A percentile compares a stretch with the other conserved stretches of the same genome.
Conservation (phyloP, 352 stramenopile species). For the Globisporangium paroecandrum region DNA sequence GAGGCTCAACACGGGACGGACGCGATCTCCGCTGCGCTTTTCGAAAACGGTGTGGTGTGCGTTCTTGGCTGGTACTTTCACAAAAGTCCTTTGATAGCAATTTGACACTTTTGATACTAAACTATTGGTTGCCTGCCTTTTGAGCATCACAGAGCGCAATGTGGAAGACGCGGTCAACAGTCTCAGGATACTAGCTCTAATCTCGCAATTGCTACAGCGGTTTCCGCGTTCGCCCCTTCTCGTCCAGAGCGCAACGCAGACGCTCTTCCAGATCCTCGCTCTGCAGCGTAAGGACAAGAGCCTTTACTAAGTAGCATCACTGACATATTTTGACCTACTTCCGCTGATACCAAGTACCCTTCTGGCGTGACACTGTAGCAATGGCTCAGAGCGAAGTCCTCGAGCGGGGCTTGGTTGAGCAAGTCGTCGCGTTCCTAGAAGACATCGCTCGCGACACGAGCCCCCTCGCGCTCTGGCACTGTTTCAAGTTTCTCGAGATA, state of each 20-base stretch:
- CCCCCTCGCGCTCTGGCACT: conserved; percentile 42
- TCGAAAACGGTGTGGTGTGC: conserved; percentile 38
- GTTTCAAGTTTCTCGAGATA: conserved; percentile 52
- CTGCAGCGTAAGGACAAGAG: conserved; percentile 25
- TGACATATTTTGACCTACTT: not conserved
- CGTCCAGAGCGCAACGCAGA: conserved; percentile 28
- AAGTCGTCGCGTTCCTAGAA: conserved; percentile 34
- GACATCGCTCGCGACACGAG: conserved; percentile 3
- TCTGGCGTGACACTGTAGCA: conserved; percentile 5
- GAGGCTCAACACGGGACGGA: conserved; percentile 25
- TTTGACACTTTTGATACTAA: not conserved
- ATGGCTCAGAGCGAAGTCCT: conserved; percentile 21
- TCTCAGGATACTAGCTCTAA: conserved; percentile 20
- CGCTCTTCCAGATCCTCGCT: conserved; percentile 43
- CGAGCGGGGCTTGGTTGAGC: conserved; percentile 30
- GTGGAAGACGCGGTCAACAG: conserved; percentile 24
- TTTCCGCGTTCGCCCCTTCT: conserved; percentile 22
- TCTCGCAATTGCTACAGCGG: conserved; percentile 25
- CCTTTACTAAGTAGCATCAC: not conserved
- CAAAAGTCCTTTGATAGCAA: not conserved
- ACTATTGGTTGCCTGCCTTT: not conserved
- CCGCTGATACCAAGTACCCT: not conserved
- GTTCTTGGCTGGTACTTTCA: too few relatives aligned
- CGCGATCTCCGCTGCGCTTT: conserved; percentile 34
- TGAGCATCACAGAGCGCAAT: conserved; percentile 23